Evolutionary conservation across 2,329 filamentous ascomycete species (phyloP).

Genomic region (Xylariales sp.): DNA sequence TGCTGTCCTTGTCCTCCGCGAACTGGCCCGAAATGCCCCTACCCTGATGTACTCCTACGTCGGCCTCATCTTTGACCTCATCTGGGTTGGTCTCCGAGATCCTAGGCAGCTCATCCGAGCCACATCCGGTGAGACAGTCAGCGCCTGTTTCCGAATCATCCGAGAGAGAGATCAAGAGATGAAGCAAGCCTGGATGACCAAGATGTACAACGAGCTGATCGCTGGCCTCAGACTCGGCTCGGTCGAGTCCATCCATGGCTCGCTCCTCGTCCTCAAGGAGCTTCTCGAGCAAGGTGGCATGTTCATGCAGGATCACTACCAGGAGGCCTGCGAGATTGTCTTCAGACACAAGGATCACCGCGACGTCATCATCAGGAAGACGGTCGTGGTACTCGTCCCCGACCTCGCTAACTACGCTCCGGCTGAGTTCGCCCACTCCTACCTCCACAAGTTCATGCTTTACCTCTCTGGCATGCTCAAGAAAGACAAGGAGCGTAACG

Average conservation of each 20-base stretch:
- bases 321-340: slow-evolving; percentile 87
- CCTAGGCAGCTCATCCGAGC: slow-evolving; percentile 86
- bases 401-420: slow-evolving; percentile 91
- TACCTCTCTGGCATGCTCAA: slow-evolving; percentile 92
- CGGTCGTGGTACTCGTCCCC: slow-evolving; percentile 86
- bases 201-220: slow-evolving; percentile 83
- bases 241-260: slow-evolving; percentile 89
- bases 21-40: slow-evolving; percentile 86
- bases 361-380: slow-evolving; percentile 80
- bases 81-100: slow-evolving; percentile 92
- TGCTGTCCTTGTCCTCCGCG: slow-evolving; percentile 83
- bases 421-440: slow-evolving; percentile 78
- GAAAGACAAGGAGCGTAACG: slow-evolving; percentile 88
- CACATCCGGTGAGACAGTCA: slow-evolving; percentile 87
- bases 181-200: slow-evolving; percentile 81
- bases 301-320: slow-evolving; percentile 97
- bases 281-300: slow-evolving; percentile 92
- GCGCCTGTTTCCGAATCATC: slow-evolving; percentile 93
- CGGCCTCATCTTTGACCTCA: slow-evolving; percentile 88
- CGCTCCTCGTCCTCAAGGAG: slow-evolving; percentile 86
- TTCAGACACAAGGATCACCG: slow-evolving; percentile 89
- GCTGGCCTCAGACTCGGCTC: slow-evolving; percentile 74
- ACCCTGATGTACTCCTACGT: slow-evolving; percentile 96
- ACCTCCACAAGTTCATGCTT: slow-evolving; percentile 95
- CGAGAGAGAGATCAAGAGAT: slow-evolving; percentile 85